Base-by-base conservation (phyloP, 116 monocot species). In the Iris pallida region DNA sequence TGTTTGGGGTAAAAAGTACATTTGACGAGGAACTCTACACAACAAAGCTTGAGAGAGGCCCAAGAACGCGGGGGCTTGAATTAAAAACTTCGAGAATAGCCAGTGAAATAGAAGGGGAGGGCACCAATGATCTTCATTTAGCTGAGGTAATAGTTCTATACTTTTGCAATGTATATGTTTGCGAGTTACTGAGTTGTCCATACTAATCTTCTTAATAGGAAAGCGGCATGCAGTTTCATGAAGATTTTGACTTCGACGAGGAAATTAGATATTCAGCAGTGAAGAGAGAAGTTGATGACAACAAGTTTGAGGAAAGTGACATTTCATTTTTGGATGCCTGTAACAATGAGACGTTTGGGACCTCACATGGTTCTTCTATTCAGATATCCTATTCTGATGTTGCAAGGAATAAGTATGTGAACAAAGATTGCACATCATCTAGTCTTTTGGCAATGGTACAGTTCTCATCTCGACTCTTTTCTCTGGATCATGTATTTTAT, bases 1-100 rank as follows among this genome's bases (percentile, higher is more conserved):
- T 97, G 59, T 97, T 97, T 80, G 97, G 97, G 60, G 97, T 97
- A n/a, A 92, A 81, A 73, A 97, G 90, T 69, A 92, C 92, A 16
- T 97, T 97, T 63, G 56, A 97, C 70, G 97, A 97, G 76, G 97
- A 97, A 64, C 64, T 95, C 15, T 95, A 95, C 44, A 95, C 95
- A 55, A 95, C 95, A 63, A 95, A 91, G n/a, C n/a, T n/a, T n/a
- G n/a, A n/a, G n/a, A n/a, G n/a, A n/a, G n/a, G n/a, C n/a, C n/a
- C n/a, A n/a, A 64, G 77, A 49, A 95, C 57, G 75, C 81, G 59
- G 63, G 91, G 88, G 7, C 73, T 79, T 16, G 95, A 95, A 77
- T 86, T 73, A 67, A 63, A 75, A 71, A 91, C 95, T 61, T 74
- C 77, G 66, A 86, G 79, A 84, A 78, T 95, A 74, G 95, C 95